Evolutionary conservation across 2,329 filamentous ascomycete genomes (phyloP).

Genomic region (Trichoderma sp.): DNA sequence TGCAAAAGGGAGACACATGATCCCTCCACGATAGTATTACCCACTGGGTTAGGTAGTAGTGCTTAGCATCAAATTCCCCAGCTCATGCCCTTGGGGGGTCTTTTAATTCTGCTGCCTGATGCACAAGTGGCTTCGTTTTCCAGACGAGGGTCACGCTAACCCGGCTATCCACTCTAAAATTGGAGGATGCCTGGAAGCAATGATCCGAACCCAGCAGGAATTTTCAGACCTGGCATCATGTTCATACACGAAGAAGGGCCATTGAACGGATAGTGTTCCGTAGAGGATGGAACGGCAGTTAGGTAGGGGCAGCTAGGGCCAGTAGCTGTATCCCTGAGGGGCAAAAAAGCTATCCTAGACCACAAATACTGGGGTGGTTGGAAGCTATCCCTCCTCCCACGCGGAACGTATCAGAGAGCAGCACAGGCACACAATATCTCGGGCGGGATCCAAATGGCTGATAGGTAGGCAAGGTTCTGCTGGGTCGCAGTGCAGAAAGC

Average conservation of each 20-base stretch:
- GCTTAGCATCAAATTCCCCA: neutral
- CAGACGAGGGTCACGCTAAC: neutral
- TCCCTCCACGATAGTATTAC: neutral
- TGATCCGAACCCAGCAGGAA: neutral
- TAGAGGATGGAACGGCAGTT: neutral
- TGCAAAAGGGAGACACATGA: neutral
- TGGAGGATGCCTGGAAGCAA: conserved; percentile 1
- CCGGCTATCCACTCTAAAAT: neutral
- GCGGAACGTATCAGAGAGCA: neutral
- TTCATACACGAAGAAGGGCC: neutral
- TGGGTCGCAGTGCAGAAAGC: neutral
- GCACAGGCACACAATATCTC: neutral
- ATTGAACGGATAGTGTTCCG: neutral
- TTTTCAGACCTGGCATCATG: neutral
- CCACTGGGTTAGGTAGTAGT: neutral
- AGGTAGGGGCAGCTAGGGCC: neutral
- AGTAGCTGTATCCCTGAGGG: neutral
- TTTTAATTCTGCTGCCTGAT: conserved; percentile 12
- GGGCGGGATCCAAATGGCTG: neutral
- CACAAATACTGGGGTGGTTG: neutral
- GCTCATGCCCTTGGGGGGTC: neutral
- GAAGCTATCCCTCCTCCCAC: neutral
- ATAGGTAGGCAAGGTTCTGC: neutral
- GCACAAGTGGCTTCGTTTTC: neutral
- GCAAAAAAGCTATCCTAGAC: neutral